A percentile compares a stretch with the other conserved stretches of the same genome.
These are phyloP conservation scores for Vanrija pseudolonga DNA, from an alignment of 1,284 basidiomycete species.

Conservation along the genomic window DNA sequence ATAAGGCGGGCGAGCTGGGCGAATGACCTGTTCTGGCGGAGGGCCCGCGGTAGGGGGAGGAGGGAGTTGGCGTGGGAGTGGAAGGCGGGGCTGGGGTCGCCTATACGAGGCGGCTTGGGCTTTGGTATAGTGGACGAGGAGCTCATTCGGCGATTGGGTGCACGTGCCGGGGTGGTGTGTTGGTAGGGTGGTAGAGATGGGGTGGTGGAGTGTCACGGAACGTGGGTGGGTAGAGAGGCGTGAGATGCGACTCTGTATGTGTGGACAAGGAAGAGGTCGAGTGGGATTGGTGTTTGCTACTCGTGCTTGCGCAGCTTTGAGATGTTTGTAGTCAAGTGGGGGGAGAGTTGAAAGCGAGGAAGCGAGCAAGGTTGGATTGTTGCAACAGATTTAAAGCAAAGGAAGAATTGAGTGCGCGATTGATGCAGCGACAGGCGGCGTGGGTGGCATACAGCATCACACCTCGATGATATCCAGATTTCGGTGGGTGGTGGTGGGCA, in stretches of 20 bases:
- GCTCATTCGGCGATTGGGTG: not conserved
- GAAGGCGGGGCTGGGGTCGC: not conserved
- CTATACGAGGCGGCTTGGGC: not conserved
- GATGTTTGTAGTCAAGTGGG: not conserved
- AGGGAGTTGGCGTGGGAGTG: slow-evolving; percentile 1
- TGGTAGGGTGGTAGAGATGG: not conserved
- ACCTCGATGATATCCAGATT: too few relatives aligned
- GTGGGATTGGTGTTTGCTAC: too few relatives aligned
- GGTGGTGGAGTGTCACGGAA: not conserved
- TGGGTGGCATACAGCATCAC: too few relatives aligned
- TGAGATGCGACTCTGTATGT: not conserved
- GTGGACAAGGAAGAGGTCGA: too few relatives aligned
- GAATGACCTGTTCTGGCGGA: slow-evolving; percentile 23
- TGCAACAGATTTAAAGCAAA: too few relatives aligned
- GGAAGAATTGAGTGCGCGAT: too few relatives aligned
- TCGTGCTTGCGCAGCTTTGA: too few relatives aligned
- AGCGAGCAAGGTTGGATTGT: too few relatives aligned
- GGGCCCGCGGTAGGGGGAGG: slow-evolving; percentile 4
- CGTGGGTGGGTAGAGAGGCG: not conserved
- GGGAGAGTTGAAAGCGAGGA: too few relatives aligned
- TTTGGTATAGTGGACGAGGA: not conserved
- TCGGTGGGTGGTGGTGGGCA: too few relatives aligned
- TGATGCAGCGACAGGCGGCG: too few relatives aligned
- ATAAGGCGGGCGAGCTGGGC: slow-evolving; percentile 17
- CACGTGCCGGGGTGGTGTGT: not conserved